Evolutionary conservation across 164 flowering plant species (phyloP).

Genomic region (Macadamia tetraphylla): DNA sequence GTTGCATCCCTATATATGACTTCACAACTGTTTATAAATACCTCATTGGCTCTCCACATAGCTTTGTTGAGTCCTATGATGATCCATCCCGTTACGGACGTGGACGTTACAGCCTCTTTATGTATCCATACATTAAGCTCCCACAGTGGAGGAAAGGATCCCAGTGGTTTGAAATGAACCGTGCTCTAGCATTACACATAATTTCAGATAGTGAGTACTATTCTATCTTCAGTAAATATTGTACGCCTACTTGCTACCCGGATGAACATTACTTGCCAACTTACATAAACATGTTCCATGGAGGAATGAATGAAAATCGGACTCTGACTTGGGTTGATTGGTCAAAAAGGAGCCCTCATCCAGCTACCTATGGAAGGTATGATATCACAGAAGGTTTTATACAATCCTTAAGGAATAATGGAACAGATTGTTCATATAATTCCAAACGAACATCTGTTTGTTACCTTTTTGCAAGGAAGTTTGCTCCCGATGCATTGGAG

Average conservation of each 20-base stretch:
- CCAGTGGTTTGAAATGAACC: not conserved
- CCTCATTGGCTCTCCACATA: not conserved
- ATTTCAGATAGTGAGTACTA: not conserved
- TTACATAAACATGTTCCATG: not conserved
- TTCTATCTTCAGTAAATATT: not conserved
- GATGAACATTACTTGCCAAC: constrained; percentile 4
- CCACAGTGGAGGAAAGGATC: not conserved
- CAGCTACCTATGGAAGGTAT: not conserved
- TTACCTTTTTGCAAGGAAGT: constrained; percentile 2
- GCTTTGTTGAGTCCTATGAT: not conserved
- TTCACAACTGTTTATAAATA: not conserved
- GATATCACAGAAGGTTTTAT: not conserved
- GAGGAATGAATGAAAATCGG: not conserved
- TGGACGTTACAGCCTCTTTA: not conserved
- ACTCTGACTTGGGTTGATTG: constrained; percentile 4
- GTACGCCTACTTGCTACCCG: not conserved
- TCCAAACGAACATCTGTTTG: not conserved
- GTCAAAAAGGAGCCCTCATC: constrained; percentile 1
- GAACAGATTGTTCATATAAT: not conserved
- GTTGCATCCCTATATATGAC: not conserved
- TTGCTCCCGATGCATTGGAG: constrained; percentile 1
- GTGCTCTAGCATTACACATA: not conserved
- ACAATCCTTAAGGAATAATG: not conserved
- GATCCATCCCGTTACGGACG: not conserved
- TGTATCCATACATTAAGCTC: not conserved